phyloP scores from a whole-genome alignment of 2,329 filamentous ascomycete species.

The Sporothrix pseudoabietina region DNA sequence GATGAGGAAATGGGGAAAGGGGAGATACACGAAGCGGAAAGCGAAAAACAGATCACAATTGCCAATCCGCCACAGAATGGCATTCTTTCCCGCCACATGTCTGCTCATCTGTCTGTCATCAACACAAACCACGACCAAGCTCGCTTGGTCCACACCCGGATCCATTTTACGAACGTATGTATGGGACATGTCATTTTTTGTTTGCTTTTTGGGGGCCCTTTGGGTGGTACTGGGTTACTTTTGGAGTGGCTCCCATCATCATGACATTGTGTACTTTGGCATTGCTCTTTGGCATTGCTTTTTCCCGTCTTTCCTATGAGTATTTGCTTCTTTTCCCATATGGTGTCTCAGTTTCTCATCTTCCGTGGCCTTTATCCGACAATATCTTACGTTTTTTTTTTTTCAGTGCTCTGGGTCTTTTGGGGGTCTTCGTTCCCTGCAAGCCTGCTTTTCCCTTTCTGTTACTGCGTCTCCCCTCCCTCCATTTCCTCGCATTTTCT shows the following conservation, averaged over 20 bases:
- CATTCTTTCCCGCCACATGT: background rate
- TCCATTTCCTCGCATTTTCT: background rate
- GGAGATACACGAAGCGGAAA: background rate
- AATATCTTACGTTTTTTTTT: slow-evolving; percentile 7
- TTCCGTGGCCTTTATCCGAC: background rate
- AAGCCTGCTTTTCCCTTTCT: background rate
- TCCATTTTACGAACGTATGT: background rate
- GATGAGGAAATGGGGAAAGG: background rate
- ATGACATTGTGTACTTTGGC: slow-evolving; percentile 1
- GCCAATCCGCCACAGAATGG: background rate
- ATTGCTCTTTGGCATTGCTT: slow-evolving; percentile 8
- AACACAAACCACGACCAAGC: background rate
- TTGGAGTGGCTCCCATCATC: background rate
- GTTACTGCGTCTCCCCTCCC: background rate
- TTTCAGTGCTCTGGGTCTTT: background rate
- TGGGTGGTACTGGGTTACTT: background rate
- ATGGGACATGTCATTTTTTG: background rate
- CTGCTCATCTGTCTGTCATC: background rate
- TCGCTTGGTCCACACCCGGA: background rate
- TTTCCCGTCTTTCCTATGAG: background rate
- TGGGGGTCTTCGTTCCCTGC: background rate
- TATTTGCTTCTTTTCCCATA: background rate
- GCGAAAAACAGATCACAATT: background rate
- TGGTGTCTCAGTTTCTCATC: slow-evolving; percentile 3
- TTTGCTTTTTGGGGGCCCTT: background rate